Evolutionary conservation across 169 alveolate species (phyloP).

Genomic region (Theileria orientalis): DNA sequence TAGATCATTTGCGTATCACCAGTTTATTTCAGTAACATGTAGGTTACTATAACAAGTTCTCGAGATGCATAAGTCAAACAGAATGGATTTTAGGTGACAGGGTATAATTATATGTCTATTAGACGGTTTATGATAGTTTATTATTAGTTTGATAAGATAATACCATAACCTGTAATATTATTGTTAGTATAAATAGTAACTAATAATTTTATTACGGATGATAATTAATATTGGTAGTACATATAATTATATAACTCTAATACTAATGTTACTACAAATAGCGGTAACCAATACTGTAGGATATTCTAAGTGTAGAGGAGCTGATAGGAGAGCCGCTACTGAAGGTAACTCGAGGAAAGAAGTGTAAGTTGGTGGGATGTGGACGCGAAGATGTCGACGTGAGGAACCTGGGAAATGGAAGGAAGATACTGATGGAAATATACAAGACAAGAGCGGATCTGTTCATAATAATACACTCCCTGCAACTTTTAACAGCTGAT

Average conservation of each 20-base stretch:
- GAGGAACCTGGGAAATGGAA: slow-evolving; percentile 79
- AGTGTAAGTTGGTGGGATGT: slow-evolving; percentile 48
- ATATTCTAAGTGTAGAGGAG: slow-evolving; percentile 50
- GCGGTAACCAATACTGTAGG: too few species aligned
- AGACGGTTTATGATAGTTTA: not conserved
- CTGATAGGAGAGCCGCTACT: slow-evolving; percentile 33
- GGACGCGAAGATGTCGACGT: slow-evolving; percentile 84
- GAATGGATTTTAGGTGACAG: slow-evolving; percentile 27
- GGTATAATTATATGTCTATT: too few species aligned
- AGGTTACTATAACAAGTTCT: slow-evolving; percentile 46
- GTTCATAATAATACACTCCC: slow-evolving; percentile 1
- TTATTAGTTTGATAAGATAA: too few species aligned
- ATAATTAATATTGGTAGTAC: too few species aligned
- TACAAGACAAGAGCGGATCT: slow-evolving; percentile 58
- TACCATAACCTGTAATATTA: too few species aligned
- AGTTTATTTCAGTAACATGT: not conserved
- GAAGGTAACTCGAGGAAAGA: slow-evolving; percentile 8
- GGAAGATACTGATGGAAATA: slow-evolving; percentile 78
- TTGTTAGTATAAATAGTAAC: too few species aligned
- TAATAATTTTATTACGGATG: too few species aligned
- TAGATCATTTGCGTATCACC: too few species aligned
- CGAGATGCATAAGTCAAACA: slow-evolving; percentile 37
- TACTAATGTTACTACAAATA: too few species aligned
- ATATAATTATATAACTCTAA: too few species aligned
- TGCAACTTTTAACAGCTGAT: not conserved